phyloP scores from a whole-genome alignment of 495 filamentous ascomycete genomes.

The Parathielavia appendiculata region DNA sequence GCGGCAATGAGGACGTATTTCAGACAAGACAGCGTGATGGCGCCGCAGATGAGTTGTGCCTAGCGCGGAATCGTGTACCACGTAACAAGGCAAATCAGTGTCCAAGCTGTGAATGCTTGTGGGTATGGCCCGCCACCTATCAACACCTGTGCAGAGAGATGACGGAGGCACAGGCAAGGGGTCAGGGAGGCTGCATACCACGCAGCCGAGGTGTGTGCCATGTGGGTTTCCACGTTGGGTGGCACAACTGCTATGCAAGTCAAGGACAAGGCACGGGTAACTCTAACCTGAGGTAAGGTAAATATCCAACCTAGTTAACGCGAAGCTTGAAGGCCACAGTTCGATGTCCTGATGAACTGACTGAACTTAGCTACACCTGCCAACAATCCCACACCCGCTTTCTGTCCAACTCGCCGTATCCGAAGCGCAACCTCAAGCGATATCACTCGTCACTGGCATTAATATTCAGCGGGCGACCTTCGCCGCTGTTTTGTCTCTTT shows the following conservation, averaged over 20 bases:
- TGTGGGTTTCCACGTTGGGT: constrained; percentile 8
- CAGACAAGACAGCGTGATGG: background rate
- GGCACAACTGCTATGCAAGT: constrained; percentile 3
- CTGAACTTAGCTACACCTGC: too few relatives aligned
- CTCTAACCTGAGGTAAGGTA: too few relatives aligned
- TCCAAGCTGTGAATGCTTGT: background rate
- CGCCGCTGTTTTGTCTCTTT: too few relatives aligned
- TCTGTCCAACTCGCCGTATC: too few relatives aligned
- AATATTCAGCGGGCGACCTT: too few relatives aligned
- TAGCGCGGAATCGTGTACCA: background rate
- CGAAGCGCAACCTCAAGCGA: too few relatives aligned
- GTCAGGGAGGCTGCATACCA: constrained; percentile 4
- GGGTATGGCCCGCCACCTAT: background rate
- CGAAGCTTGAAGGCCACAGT: too few relatives aligned
- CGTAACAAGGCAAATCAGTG: background rate
- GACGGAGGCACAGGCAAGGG: background rate
- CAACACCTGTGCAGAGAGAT: background rate
- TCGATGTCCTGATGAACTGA: too few relatives aligned
- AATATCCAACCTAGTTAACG: too few relatives aligned
- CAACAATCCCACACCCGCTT: too few relatives aligned
- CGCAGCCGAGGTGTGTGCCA: constrained; percentile 1
- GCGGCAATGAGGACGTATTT: background rate
- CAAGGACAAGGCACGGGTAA: background rate
- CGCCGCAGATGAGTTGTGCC: background rate
- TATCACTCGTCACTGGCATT: too few relatives aligned